These are phyloP conservation scores for Metschnikowia baotianmanensis DNA, from an alignment of 805 yeast species.

Conservation along the genomic window DNA sequence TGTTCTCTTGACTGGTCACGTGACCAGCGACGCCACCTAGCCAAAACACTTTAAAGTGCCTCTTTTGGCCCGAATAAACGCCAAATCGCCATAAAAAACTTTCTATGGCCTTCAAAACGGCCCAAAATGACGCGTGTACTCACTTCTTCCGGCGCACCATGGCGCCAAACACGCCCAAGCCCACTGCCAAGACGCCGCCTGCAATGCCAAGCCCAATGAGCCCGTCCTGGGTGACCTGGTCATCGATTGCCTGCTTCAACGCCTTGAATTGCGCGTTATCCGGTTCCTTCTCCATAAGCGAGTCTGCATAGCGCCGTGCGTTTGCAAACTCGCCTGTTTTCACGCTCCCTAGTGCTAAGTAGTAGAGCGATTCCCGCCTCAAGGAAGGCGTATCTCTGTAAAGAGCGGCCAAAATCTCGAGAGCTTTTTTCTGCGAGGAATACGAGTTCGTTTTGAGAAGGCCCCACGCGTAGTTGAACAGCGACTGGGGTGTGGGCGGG, in stretches of 20 bases:
- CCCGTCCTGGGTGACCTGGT: slow-evolving; percentile 82
- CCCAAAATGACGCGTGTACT: not conserved
- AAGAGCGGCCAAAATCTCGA: slow-evolving; percentile 64
- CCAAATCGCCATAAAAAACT: not conserved
- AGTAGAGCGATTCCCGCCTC: slow-evolving; percentile 86
- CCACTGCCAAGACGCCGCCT: slow-evolving; percentile 82
- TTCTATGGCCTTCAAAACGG: not conserved
- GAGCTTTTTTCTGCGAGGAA: slow-evolving; percentile 73
- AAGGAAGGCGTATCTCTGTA: slow-evolving; percentile 78
- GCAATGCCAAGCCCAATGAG: slow-evolving; percentile 84
- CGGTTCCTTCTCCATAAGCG: slow-evolving; percentile 76
- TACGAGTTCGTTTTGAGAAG: slow-evolving; percentile 66
- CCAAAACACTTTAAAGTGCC: too few species aligned
- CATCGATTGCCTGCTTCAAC: slow-evolving; percentile 75
- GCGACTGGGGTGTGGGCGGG: slow-evolving; percentile 80
- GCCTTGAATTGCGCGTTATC: slow-evolving; percentile 73
- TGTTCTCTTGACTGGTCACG: too few species aligned
- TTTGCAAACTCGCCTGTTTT: slow-evolving; percentile 85
- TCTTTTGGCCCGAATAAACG: not conserved
- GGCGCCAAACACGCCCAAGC: slow-evolving; percentile 59
- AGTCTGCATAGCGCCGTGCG: slow-evolving; percentile 82
- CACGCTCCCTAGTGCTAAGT: slow-evolving; percentile 81
- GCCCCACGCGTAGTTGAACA: slow-evolving; percentile 97
- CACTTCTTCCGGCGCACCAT: slow-evolving; percentile 34
- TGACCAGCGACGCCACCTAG: too few species aligned